Evolutionary conservation across 305 asterid species (phyloP).

Genomic region (Fraxinus sp.): DNA sequence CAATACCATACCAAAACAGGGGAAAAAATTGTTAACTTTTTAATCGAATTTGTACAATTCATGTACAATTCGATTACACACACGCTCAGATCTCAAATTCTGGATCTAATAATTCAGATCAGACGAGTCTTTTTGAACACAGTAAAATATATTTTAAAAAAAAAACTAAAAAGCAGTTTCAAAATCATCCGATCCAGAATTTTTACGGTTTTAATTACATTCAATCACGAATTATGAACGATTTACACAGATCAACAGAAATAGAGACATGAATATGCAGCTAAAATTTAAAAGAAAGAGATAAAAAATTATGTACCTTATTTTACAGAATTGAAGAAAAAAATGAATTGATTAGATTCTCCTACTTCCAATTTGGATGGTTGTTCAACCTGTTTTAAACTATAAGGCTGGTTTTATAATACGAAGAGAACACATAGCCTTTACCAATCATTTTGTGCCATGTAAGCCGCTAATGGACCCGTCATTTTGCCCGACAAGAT

Average conservation of each 20-base stretch:
- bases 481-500: no score
- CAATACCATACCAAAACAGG: background rate
- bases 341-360: no score
- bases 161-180: background rate
- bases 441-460: slow-evolving; percentile 35
- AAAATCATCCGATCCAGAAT: background rate
- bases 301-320: background rate
- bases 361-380: no score
- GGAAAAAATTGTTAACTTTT: background rate
- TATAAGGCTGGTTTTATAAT: no score
- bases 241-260: background rate
- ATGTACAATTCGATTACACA: background rate
- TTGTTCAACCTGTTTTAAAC: no score
- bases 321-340: background rate
- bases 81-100: slow-evolving; percentile 3
- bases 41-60: no score
- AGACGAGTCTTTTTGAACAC: background rate
- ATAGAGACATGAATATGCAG: background rate
- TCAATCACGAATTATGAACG: background rate
- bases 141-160: no score
- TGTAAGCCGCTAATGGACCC: slow-evolving; percentile 2
- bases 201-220: background rate
- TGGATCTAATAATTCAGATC: slow-evolving; percentile 29
- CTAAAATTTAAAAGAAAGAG: background rate
- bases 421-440: slow-evolving; percentile 22